Percentiles rank a stretch among this genome's conserved stretches.
Evolutionary conservation across 2,329 filamentous ascomycete genomes (phyloP).

Genomic region (Pseudogymnoascus sp.): DNA sequence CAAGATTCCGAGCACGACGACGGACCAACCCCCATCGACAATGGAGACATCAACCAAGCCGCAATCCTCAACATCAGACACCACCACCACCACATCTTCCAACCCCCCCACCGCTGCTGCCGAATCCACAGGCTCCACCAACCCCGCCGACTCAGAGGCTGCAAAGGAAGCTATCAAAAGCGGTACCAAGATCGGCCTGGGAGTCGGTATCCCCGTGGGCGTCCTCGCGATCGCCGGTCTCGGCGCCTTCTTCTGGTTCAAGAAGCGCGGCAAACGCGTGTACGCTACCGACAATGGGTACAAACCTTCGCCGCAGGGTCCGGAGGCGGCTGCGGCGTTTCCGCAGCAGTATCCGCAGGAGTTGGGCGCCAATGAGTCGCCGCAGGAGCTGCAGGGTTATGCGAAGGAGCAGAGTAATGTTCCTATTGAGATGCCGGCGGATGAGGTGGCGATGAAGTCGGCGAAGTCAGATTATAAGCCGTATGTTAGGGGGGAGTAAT

Average conservation of each 20-base stretch:
- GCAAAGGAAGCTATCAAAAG: neutral
- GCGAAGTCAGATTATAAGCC: neutral
- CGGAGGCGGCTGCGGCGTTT: no score
- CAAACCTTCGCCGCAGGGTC: neutral
- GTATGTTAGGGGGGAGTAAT: neutral
- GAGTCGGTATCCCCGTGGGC: neutral
- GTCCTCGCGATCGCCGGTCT: neutral
- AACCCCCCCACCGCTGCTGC: neutral
- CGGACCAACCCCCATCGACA: neutral
- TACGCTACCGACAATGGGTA: neutral
- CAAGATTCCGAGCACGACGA: neutral
- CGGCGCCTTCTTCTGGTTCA: neutral
- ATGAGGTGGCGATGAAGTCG: neutral
- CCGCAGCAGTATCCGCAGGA: no score
- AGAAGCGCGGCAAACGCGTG: neutral
- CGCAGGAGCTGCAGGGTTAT: neutral
- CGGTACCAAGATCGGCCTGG: neutral
- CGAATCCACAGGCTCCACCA: neutral
- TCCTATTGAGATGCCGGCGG: neutral
- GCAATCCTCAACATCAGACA: neutral
- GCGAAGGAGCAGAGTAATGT: neutral
- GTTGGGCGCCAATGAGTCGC: neutral
- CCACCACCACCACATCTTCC: neutral
- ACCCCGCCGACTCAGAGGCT: neutral
- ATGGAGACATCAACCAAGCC: neutral